Evolutionary conservation across 2,329 filamentous ascomycete species (phyloP).

Genomic region (Verticillium nubilum): DNA sequence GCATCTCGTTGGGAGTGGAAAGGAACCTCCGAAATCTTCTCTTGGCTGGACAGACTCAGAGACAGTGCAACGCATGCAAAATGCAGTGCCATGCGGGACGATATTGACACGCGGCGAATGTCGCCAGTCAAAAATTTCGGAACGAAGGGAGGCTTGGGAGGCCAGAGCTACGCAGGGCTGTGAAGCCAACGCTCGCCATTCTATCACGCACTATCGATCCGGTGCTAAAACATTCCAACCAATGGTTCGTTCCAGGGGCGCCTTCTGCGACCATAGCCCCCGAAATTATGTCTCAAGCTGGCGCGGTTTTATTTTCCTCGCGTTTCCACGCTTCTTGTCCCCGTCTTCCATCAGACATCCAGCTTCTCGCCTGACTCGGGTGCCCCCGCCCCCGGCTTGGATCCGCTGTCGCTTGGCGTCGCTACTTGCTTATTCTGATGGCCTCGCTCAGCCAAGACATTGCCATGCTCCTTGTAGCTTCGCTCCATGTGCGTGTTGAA

Average conservation of each 20-base stretch:
- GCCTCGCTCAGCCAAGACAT: constrained; percentile 15
- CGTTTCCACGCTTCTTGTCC: neutral
- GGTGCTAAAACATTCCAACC: neutral
- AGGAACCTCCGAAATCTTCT: too few relatives aligned
- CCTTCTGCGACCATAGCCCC: neutral
- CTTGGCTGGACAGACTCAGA: neutral
- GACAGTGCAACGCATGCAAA: neutral
- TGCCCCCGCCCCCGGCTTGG: neutral
- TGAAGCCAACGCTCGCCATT: neutral
- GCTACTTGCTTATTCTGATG: neutral
- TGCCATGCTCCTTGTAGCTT: constrained; percentile 26
- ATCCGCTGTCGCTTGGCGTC: neutral
- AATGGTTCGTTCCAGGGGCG: neutral
- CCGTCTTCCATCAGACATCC: neutral
- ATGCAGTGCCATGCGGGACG: neutral
- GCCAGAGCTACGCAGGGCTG: neutral
- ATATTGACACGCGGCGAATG: too few relatives aligned
- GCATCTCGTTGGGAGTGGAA: neutral
- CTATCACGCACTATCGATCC: neutral
- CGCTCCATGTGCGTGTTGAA: constrained; percentile 39
- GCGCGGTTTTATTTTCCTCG: neutral
- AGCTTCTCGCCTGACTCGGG: neutral
- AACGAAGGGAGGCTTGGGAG: neutral
- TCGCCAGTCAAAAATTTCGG: neutral
- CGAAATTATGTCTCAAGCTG: neutral